Conservation (phyloP, 2,329 filamentous ascomycete species). For the Raffaelea arxii region DNA sequence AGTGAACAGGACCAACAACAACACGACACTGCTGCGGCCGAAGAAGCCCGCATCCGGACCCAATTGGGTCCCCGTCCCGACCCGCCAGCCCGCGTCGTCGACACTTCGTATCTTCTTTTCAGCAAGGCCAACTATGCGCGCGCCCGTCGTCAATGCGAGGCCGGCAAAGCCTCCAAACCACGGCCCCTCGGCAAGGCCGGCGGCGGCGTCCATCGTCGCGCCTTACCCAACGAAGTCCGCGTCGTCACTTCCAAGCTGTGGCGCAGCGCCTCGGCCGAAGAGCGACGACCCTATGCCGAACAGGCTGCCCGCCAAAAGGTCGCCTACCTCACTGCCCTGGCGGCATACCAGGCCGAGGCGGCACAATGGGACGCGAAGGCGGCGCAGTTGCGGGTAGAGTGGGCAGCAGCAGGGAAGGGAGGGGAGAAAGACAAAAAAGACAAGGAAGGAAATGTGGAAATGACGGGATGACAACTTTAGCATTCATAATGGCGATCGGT, state of each 20-base stretch:
- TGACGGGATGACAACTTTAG: too few species aligned
- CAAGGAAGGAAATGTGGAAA: too few species aligned
- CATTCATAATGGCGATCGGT: too few species aligned
- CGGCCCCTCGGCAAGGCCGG: constrained; percentile 52
- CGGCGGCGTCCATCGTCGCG: too few species aligned
- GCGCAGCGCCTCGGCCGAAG: constrained; percentile 63
- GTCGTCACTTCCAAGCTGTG: constrained; percentile 83
- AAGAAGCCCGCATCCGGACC: too few species aligned
- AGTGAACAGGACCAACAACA: constrained; percentile 46
- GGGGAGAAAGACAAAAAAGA: too few species aligned
- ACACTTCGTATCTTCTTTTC: constrained; percentile 84
- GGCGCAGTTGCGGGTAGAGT: constrained; percentile 36
- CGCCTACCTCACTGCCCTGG: constrained; percentile 47
- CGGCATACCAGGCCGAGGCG: constrained; percentile 48
- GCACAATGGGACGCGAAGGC: constrained; percentile 65
- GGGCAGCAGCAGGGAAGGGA: constrained; percentile 15
- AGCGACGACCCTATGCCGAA: constrained; percentile 69
- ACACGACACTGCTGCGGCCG: too few species aligned
- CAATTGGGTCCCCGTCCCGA: constrained; percentile 49
- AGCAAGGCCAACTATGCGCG: constrained; percentile 68
- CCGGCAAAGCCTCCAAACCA: too few species aligned
- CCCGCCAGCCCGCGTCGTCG: constrained; percentile 61
- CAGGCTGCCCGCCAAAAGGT: constrained; percentile 62
- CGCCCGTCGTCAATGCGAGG: constrained; percentile 50
- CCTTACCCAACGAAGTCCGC: constrained; percentile 71